Base-by-base conservation (phyloP, 75 land plant genomes). In the Picea glauca region DNA sequence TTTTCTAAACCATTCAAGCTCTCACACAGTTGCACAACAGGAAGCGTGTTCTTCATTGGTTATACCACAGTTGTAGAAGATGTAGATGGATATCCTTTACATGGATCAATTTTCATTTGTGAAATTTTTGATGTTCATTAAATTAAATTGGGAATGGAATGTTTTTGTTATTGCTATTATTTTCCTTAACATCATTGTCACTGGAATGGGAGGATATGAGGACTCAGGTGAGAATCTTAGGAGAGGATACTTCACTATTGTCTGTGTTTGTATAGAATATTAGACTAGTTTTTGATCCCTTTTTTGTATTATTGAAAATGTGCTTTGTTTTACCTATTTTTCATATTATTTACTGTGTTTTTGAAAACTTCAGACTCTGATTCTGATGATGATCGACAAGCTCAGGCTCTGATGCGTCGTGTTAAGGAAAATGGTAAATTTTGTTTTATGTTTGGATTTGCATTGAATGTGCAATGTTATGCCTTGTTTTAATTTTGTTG, bases 1-100 rank as follows among this genome's bases (percentile, higher is more conserved):
- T 85, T 96, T 83, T 89, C 89, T 59, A 84, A 81, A 43, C 84
- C 91, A 58, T 93, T 93, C 85, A 81, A 79, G 57, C 86, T 96
- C 13, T 96, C 94, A 9, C 95, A 96, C 58, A 87, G 58, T 67
- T 83, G 92, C 75, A 85, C 87, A 62, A 68, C 84, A 67, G 84
- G 88, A 4, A 93, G 92, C 84, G 92, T 95, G 4, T 84, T 82
- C 80, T 83, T 95, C 23, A 23, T 77, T 67, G 98, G 98, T 6
- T 94, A 92, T 73, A 88, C 77, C 35, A 76, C 87, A 8, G 64
- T 76, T 17, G 57, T 77, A 20, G 76, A 60, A 18, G 81, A 72
- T n/a, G 66, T 76, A 67, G 87, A 79, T 2, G 75, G 60, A 63
- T 30, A n/a, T 6, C 14, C 11, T 26, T 23, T 63, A 26, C 13